Base-by-base conservation (phyloP, 345 rosid genomes). In the Citrus cavaleriei region DNA sequence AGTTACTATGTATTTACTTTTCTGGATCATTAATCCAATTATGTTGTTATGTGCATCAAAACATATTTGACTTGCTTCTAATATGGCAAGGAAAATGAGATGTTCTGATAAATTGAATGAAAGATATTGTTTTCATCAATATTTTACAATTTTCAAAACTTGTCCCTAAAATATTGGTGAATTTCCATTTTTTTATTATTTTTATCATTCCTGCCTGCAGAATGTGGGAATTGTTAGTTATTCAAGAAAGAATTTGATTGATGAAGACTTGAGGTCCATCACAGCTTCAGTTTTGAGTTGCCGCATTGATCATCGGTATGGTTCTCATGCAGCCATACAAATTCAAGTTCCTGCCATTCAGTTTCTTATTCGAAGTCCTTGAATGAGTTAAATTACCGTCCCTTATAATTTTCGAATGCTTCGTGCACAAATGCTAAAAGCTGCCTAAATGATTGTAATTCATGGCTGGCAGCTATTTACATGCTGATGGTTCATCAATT, bases 261-360 rank as follows among this genome's bases (percentile, higher is more conserved):
- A 90, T 79, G 91, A 88, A 81, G 95, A 92, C 68, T 84, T 92
- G 77, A 89, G 98, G 86, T 84, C 86, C 72, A 85, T 89, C 77
- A 88, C 88, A 74, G 91, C 95, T 27, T 88, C 91, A 42, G 90
- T 85, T 72, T 81, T 93, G 83, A 89, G 92, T 66, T 89, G 96
- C 82, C 93, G 91, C 71, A 86, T 93, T 73, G 95, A 90, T 89
- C 92, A 92, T 86, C 92, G 0, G 92, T 90, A 85, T 27, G 77
- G 78, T 84, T 77, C 80, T 86, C 61, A 63, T 75, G 24, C 68
- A 60, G 7, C 35, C 62, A 59, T 60, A 46, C 6, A 34, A 54
- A 38, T 49, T 74, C 70, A 75, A 16, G 28, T 27, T 32, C 27
- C 34, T 14, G 2, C 0, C 61, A 10, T 6, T 30, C 7, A 21